These are phyloP conservation scores for Quercus rubra DNA, from an alignment of 306 rosid species.

Conservation along the genomic window DNA sequence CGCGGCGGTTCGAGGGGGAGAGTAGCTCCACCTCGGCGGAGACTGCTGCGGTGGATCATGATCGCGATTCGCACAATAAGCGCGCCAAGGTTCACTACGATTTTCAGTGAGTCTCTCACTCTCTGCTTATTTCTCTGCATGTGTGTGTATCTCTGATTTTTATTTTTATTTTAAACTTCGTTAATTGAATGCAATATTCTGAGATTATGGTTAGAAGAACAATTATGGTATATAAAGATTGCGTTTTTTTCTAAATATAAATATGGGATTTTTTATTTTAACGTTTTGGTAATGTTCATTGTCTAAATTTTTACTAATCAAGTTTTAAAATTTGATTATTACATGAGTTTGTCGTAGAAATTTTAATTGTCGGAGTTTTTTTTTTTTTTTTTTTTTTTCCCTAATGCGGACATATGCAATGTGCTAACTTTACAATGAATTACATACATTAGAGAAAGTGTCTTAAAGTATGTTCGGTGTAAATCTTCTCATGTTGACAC, in stretches of 20 bases:
- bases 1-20: slow-evolving; percentile 52
- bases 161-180: neutral
- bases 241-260: neutral
- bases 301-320: neutral
- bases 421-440: neutral
- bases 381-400: too few species aligned
- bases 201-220: too few species aligned
- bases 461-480: neutral
- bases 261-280: neutral
- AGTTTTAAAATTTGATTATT: neutral
- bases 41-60: slow-evolving; percentile 31
- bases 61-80: slow-evolving; percentile 63
- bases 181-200: neutral
- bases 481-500: neutral
- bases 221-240: neutral
- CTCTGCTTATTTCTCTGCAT: neutral
- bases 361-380: neutral
- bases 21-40: slow-evolving; percentile 47
- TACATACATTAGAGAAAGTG: neutral
- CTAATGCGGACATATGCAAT: neutral
- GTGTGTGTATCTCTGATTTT: neutral
- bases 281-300: neutral
- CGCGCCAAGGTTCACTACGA: slow-evolving; percentile 72
- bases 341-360: neutral
- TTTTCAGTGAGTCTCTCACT: slow-evolving; percentile 52